phyloP scores from a whole-genome alignment of 208 protist genomes.

The Trypanosoma conorhini region DNA sequence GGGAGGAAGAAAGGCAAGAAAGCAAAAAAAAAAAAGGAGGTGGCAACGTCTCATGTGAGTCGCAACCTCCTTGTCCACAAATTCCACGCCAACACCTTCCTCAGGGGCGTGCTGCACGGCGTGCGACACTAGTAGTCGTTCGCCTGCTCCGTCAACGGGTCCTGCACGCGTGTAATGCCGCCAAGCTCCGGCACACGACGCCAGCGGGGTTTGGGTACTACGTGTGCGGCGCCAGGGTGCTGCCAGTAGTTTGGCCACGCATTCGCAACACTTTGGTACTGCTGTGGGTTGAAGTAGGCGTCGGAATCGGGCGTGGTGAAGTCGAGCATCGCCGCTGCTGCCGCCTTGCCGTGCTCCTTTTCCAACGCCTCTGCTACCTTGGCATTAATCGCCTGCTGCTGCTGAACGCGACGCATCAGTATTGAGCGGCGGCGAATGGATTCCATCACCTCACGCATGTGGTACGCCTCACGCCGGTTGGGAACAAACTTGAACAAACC shows the following conservation, averaged over 20 bases:
- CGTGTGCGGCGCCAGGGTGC: slow-evolving; percentile 69
- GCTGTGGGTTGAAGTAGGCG: slow-evolving; percentile 77
- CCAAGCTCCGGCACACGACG: slow-evolving; percentile 73
- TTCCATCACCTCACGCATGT: slow-evolving; percentile 77
- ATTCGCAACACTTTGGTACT: slow-evolving; percentile 60
- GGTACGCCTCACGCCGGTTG: slow-evolving; percentile 68
- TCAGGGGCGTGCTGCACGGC: background rate
- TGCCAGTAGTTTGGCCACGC: slow-evolving; percentile 91
- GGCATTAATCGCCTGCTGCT: slow-evolving; percentile 81
- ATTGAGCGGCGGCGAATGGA: slow-evolving; percentile 80
- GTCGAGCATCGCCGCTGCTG: slow-evolving; percentile 42
- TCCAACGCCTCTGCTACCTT: slow-evolving; percentile 38
- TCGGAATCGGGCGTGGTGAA: slow-evolving; percentile 70
- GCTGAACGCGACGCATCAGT: slow-evolving; percentile 79
- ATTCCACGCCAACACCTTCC: background rate
- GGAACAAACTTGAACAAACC: slow-evolving; percentile 90
- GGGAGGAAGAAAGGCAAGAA: background rate
- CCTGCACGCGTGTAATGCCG: slow-evolving; percentile 85
- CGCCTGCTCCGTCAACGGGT: slow-evolving; percentile 44
- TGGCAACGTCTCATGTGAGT: background rate
- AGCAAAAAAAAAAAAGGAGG: background rate
- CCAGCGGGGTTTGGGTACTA: slow-evolving; percentile 83
- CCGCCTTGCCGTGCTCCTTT: slow-evolving; percentile 30
- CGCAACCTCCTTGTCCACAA: background rate
- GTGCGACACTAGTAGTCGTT: slow-evolving; percentile 57